phyloP scores from a whole-genome alignment of 305 asterid genomes.

The Petunia hybrid region DNA sequence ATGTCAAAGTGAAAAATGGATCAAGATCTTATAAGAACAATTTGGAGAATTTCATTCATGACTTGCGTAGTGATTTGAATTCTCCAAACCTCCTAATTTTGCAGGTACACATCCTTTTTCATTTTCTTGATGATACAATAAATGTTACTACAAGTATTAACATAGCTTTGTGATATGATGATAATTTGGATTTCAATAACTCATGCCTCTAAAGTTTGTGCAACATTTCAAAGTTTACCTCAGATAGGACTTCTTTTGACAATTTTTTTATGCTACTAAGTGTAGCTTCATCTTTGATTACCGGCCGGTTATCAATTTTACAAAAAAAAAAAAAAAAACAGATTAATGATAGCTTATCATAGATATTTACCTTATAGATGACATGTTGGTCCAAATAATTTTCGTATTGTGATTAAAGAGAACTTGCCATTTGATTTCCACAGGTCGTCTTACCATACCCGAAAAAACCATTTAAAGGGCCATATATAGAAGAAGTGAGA shows the following conservation, averaged over 20 bases:
- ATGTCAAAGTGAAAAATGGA: conserved; percentile 33
- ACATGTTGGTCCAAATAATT: too few species aligned
- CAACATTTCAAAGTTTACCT: neutral
- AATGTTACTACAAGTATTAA: too few species aligned
- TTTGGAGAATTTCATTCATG: conserved; percentile 38
- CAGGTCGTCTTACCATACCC: conserved; percentile 31
- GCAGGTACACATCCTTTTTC: conserved; percentile 29
- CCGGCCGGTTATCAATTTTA: too few species aligned
- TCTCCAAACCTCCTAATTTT: conserved; percentile 41
- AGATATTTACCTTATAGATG: too few species aligned
- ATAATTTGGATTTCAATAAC: neutral
- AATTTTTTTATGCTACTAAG: too few species aligned
- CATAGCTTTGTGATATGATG: neutral
- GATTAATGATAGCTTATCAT: too few species aligned
- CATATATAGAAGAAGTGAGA: conserved; percentile 38
- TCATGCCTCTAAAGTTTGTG: neutral
- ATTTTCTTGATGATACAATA: neutral
- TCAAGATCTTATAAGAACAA: conserved; percentile 38
- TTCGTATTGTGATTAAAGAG: too few species aligned
- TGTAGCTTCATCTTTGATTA: too few species aligned
- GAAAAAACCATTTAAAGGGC: conserved; percentile 42
- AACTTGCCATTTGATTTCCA: conserved; percentile 1
- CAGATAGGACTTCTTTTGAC: too few species aligned
- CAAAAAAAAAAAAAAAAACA: too few species aligned
- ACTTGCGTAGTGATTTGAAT: conserved; percentile 41